Conservation (phyloP, 75 land plant species). For the Pinus taeda region DNA sequence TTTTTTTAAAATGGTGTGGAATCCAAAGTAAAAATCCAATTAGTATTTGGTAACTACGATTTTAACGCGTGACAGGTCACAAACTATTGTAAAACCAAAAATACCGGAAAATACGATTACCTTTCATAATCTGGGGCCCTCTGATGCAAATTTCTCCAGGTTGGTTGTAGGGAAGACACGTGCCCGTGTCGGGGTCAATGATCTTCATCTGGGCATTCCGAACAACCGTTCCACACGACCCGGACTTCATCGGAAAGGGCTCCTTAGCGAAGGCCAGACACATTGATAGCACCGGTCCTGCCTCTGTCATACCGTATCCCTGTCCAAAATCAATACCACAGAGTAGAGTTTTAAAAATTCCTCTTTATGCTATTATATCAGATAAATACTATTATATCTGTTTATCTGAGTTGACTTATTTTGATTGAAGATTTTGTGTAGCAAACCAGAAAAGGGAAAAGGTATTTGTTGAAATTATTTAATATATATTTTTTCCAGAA, state of each 20-base stretch:
- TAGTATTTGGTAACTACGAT: too few relatives aligned
- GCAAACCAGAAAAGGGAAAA: too few relatives aligned
- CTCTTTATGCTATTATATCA: too few relatives aligned
- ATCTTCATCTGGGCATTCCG: slow-evolving; percentile 23
- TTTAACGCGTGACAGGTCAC: too few relatives aligned
- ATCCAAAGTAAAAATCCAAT: background rate
- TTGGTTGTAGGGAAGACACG: slow-evolving; percentile 17
- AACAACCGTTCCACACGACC: slow-evolving; percentile 29
- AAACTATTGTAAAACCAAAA: too few relatives aligned
- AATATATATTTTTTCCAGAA: too few relatives aligned
- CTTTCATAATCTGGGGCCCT: slow-evolving; percentile 36
- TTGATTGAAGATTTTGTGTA: too few relatives aligned
- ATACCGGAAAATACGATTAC: background rate
- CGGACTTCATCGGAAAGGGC: slow-evolving; percentile 19
- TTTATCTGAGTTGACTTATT: too few relatives aligned
- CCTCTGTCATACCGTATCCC: slow-evolving; percentile 57
- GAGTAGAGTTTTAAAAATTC: too few relatives aligned
- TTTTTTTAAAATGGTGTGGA: background rate
- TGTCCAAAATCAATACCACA: background rate
- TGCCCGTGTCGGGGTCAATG: slow-evolving; percentile 27
- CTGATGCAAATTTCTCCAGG: slow-evolving; percentile 37
- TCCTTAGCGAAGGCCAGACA: slow-evolving; percentile 25
- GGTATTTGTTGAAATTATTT: too few relatives aligned
- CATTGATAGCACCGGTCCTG: slow-evolving; percentile 32
- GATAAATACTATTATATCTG: too few relatives aligned